phyloP scores from a whole-genome alignment of 768 basidiomycete species.

The Lactarius psammicola region DNA sequence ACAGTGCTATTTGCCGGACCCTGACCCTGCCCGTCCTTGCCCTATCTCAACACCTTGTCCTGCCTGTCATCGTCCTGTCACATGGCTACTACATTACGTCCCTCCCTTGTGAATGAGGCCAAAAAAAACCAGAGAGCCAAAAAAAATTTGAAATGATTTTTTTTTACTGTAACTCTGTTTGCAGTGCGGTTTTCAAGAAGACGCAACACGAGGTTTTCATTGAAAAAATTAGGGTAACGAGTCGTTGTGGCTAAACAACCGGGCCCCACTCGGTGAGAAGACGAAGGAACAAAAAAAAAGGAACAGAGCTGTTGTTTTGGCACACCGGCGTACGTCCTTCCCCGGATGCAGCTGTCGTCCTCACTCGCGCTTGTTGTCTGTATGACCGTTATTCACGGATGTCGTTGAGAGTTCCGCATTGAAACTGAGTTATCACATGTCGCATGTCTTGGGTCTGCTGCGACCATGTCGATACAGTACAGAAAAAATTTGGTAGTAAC shows the following conservation, averaged over 20 bases:
- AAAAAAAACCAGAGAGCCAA: background rate
- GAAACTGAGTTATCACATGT: background rate
- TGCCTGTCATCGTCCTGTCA: background rate
- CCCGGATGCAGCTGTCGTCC: background rate
- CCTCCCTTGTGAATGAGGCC: background rate
- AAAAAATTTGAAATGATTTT: background rate
- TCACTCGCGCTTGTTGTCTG: background rate
- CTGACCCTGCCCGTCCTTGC: background rate
- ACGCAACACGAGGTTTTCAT: background rate
- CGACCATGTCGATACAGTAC: background rate
- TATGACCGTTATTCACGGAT: background rate
- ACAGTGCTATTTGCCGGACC: background rate
- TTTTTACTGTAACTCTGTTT: no score
- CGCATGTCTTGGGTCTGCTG: no score
- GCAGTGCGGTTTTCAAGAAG: no score
- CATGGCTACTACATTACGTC: no score
- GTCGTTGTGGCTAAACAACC: no score
- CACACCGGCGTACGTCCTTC: background rate
- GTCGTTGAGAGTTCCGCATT: background rate
- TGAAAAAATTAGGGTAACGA: background rate
- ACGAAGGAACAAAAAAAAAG: background rate
- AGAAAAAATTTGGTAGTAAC: background rate
- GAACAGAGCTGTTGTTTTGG: background rate
- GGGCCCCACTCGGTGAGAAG: background rate
- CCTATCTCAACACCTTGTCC: background rate